A percentile compares a stretch with the other conserved stretches of the same genome.
phyloP scores from a whole-genome alignment of 495 filamentous ascomycete species.

The Neurospora intermedia region DNA sequence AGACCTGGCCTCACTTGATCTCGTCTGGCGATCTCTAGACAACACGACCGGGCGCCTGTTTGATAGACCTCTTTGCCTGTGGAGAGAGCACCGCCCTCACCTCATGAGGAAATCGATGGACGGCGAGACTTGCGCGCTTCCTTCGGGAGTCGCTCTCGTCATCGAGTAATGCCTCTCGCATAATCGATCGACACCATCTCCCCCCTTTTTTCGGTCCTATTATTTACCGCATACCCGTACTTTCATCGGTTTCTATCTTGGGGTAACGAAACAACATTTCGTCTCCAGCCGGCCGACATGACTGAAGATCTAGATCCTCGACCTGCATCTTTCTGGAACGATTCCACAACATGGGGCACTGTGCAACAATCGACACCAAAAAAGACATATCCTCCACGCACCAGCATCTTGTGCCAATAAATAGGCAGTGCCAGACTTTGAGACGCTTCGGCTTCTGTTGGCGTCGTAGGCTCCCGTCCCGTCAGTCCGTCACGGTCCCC shows the following conservation, averaged over 20 bases:
- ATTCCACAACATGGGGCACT: not conserved
- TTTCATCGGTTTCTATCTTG: not conserved
- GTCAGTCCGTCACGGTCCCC: not conserved
- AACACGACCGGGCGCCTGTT: not conserved
- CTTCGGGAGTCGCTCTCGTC: not conserved
- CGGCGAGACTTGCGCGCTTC: not conserved
- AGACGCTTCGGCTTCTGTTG: not conserved
- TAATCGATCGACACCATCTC: not conserved
- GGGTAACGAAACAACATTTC: not conserved
- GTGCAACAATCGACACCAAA: not conserved
- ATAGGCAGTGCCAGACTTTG: not conserved
- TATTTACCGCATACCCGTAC: not conserved
- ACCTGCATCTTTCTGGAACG: not conserved
- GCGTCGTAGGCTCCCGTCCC: not conserved
- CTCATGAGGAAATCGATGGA: not conserved
- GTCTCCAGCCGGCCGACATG: not conserved
- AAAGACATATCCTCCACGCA: not conserved
- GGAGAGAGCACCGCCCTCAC: not conserved
- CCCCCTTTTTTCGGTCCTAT: not conserved
- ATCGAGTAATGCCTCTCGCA: not conserved
- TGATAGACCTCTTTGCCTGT: not conserved
- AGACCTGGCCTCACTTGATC: slow-evolving; percentile 1
- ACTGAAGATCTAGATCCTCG: not conserved
- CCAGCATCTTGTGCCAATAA: not conserved
- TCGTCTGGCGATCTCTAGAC: slow-evolving; percentile 3